Evolutionary conservation across 352 stramenopile genomes (phyloP).

Genomic region (Blastocystis sp.): DNA sequence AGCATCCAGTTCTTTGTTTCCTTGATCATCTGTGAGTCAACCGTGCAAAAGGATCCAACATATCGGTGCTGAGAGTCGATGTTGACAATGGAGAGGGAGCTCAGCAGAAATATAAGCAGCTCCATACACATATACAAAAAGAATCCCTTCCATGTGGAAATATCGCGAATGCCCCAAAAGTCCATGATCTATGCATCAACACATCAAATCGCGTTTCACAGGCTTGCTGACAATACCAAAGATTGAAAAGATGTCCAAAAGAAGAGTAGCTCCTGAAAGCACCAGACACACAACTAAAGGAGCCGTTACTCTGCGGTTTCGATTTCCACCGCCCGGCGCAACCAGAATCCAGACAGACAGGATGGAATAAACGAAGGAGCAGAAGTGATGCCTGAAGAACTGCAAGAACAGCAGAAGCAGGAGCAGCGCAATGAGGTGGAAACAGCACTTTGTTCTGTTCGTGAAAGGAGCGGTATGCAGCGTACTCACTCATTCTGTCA

Average conservation of each 20-base stretch:
- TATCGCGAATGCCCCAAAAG: background rate
- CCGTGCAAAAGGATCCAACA: background rate
- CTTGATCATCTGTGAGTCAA: background rate
- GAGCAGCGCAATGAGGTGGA: background rate
- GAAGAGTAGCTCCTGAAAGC: background rate
- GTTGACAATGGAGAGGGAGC: background rate
- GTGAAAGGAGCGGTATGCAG: background rate
- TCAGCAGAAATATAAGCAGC: background rate
- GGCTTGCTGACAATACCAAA: background rate
- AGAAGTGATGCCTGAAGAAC: conserved; percentile 7
- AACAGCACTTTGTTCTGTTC: background rate
- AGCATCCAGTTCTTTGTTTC: background rate
- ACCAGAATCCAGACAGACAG: conserved; percentile 15
- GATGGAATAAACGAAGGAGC: conserved; percentile 25
- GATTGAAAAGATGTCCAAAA: conserved; percentile 34
- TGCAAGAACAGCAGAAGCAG: background rate
- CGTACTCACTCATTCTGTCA: background rate
- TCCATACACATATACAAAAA: conserved; percentile 34
- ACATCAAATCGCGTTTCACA: background rate
- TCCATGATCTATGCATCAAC: conserved; percentile 19
- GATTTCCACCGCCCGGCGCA: no score
- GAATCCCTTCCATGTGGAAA: conserved; percentile 4
- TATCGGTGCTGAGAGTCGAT: background rate
- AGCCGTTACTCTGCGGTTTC: background rate
- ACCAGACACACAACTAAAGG: background rate